Evolutionary conservation across 768 basidiomycete species (phyloP).

Genomic region (Daedaleopsis nitida): DNA sequence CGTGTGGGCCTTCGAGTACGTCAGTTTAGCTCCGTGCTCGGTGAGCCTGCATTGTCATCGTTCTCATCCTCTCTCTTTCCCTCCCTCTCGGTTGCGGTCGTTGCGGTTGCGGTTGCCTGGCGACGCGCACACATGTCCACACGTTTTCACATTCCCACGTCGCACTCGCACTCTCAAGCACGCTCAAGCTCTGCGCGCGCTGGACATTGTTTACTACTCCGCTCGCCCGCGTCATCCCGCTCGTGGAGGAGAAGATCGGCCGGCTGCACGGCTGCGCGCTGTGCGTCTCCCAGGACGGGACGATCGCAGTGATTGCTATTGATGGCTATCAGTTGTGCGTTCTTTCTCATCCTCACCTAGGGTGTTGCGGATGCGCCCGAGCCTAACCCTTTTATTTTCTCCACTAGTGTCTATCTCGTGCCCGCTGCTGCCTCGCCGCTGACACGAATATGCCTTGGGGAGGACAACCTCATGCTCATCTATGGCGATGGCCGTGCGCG

Average conservation of each 20-base stretch:
- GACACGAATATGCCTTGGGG: constrained; percentile 60
- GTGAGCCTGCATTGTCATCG: not conserved
- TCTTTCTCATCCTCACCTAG: not conserved
- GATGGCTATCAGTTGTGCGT: constrained; percentile 80
- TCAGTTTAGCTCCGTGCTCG: not conserved
- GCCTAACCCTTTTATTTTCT: not conserved
- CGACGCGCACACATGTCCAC: not conserved
- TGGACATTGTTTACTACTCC: constrained; percentile 77
- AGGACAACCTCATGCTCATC: constrained; percentile 69
- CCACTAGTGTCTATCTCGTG: constrained; percentile 68
- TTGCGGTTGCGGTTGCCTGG: not conserved
- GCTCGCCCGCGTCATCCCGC: constrained; percentile 57
- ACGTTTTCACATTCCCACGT: not conserved
- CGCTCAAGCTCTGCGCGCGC: constrained; percentile 63
- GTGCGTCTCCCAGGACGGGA: constrained; percentile 77
- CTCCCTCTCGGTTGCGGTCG: not conserved
- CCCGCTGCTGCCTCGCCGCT: constrained; percentile 80
- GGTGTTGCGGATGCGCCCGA: not conserved
- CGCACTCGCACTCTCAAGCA: constrained; percentile 39
- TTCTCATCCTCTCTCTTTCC: not conserved
- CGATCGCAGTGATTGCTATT: constrained; percentile 76
- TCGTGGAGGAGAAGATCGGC: constrained; percentile 53
- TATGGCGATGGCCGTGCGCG: constrained; percentile 79
- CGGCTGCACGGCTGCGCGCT: constrained; percentile 68
- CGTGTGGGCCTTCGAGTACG: constrained; percentile 71